Evolutionary conservation across 2,329 filamentous ascomycete genomes (phyloP), one percentile per base, ranked within the genome.

Genomic region (Emergomyces africanus): DNA sequence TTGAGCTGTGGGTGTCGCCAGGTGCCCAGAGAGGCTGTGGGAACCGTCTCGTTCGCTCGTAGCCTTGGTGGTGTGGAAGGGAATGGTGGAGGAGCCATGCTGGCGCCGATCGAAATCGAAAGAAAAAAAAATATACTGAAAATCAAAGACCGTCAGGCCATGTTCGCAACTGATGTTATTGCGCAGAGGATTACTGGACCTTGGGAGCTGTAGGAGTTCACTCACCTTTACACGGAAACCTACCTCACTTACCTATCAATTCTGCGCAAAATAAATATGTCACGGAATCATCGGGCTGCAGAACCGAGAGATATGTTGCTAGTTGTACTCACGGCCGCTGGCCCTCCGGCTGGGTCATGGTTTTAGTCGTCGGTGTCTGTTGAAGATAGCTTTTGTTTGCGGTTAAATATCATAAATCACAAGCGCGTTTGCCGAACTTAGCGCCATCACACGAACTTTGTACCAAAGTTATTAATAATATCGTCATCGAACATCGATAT

Each of bases 1-100:
- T 90, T 82, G 64, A 96, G 81, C 63, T 87, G 85, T 39, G 94
- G 94, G 72, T 99, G 94, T 68, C 85, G 83, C 92, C 94, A 99
- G 69, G 86, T 89, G 59, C 92, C 91, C 6, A 89, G 76, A 8
- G 75, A 76, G 20, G 70, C 71, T 9, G 69, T 69, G 54, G 65
- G 50, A 14, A 60, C 54, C 25, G 61, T 42, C 57, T 67, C 68
- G 51, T 64, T 57, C 55, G 65, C 61, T 53, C 70, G 65, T 41
- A 69, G 66, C 62, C 67, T 71, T 39, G 74, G 74, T 14, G 71
- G 74, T 14, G 71, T 79, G 69, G 69, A 79, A 62, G 64, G 81
- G 68, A 64, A 62, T 15, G 69, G 64, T 61, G 63, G 62, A 20
- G 69, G 67, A 37, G 71, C 71, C 71, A 74, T 75, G 18, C 25